Base-by-base conservation (phyloP, 306 rosid genomes). In the Cucurbita ficifolia region DNA sequence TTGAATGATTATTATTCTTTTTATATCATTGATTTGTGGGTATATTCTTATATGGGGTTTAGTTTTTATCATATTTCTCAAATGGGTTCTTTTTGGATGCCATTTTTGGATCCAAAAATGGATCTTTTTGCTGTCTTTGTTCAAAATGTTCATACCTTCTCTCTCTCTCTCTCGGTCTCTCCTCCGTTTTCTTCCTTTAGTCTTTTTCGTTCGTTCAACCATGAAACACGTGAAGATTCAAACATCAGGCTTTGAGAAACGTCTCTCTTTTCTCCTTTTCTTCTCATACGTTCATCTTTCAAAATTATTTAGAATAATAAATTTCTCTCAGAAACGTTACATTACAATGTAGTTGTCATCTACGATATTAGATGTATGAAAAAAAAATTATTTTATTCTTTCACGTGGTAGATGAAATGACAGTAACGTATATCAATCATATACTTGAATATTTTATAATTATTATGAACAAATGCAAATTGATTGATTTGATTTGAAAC, bases 401-500 rank as follows among this genome's bases (percentile, higher is more conserved):
- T 55, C 60, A 54, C 12, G n/a, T 51, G 1, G 2, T 52, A n/a
- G 13, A 54, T 19, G 21, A 21, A 59, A 33, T 12, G 9, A 0
- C 18, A 6, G 18, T 59, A 5, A n/a, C 7, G 63, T 10, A 7
- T 9, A 7, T 55, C 0, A 21, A 4, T 4, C 38, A 10, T 22
- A 29, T 24, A 24, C 33, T 2, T n/a, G n/a, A n/a, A n/a, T n/a
- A n/a, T 1, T 17, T 36, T 36, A 5, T 16, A 36, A 38, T 33
- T 61, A 8, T 61, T 3, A 18, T 19, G 18, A 64, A 40, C 10
- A 39, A 60, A 63, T 63, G 50, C 29, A 40, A 64, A 2, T 64
- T 42, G 71, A 42, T 64, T 64, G 71, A 42, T 43, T 67, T 67
- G 53, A 59, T 33, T 59, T 59, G 65, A 59, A 65, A 65, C 42